Conservation (phyloP, 1,139 yeast species). For the Blastobotrys malaysiensis region DNA sequence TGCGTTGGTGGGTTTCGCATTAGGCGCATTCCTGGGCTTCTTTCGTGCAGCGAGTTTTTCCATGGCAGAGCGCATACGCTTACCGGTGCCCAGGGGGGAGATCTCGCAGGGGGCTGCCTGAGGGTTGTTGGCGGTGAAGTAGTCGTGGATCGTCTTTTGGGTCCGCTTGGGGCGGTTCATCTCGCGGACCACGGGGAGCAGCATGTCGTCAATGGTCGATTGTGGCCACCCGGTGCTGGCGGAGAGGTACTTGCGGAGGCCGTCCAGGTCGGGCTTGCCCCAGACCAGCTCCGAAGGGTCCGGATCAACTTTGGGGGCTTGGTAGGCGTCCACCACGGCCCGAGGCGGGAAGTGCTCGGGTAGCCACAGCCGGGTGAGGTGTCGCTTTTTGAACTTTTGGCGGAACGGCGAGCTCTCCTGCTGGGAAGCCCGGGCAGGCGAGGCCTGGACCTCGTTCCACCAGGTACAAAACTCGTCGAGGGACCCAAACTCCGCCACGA, state of each 20-base stretch:
- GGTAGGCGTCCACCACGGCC: constrained; percentile 66
- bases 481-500: constrained; percentile 76
- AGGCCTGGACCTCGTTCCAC: constrained; percentile 47
- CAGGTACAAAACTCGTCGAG: constrained; percentile 46
- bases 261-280: constrained; percentile 87
- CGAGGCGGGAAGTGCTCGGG: constrained; percentile 65
- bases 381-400: constrained; percentile 46
- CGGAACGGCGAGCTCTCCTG: constrained; percentile 28
- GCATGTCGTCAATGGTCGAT: constrained; percentile 70
- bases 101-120: neutral
- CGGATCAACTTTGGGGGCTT: constrained; percentile 73
- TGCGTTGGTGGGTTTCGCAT: neutral
- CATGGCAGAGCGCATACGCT: neutral
- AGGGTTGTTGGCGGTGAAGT: constrained; percentile 3
- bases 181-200: constrained; percentile 82
- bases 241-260: constrained; percentile 63
- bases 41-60: neutral
- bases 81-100: neutral
- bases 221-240: constrained; percentile 78
- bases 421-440: constrained; percentile 21
- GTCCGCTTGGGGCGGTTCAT: constrained; percentile 12
- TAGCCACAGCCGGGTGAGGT: constrained; percentile 61
- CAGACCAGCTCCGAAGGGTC: constrained; percentile 75
- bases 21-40: neutral
- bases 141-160: constrained; percentile 7